These are phyloP conservation scores for Scedosporium aurantiacum DNA, from an alignment of 2,329 filamentous ascomycete species.

Conservation along the genomic window DNA sequence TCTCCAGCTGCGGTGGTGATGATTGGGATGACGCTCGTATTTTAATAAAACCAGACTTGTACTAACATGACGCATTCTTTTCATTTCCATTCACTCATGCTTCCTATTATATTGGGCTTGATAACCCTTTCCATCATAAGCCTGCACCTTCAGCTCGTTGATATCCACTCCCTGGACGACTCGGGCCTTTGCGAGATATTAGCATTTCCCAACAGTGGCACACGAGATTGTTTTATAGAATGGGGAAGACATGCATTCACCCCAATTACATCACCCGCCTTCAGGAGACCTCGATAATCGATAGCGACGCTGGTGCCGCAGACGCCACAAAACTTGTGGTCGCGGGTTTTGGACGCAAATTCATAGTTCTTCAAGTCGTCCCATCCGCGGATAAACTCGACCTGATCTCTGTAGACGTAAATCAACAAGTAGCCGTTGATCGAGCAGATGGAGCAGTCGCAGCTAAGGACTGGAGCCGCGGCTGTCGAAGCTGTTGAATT, in stretches of 20 bases:
- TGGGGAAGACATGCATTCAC: not conserved
- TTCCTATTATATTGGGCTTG: not conserved
- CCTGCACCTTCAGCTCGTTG: not conserved
- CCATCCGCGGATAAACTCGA: not conserved
- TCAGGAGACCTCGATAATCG: not conserved
- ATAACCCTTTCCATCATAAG: not conserved
- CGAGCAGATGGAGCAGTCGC: not conserved
- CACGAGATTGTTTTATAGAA: not conserved
- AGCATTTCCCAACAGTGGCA: not conserved
- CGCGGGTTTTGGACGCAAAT: not conserved
- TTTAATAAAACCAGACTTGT: no score
- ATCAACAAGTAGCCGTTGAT: not conserved
- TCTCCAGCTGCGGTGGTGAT: no score
- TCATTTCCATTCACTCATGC: no score
- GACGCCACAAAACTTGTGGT: not conserved
- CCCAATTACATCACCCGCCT: not conserved
- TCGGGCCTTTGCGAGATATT: not conserved
- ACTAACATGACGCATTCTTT: no score
- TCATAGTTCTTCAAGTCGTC: not conserved
- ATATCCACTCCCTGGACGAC: not conserved
- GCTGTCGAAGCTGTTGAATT: not conserved
- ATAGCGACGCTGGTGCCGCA: not conserved
- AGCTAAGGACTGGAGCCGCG: not conserved
- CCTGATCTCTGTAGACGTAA: not conserved
- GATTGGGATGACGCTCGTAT: no score